Evolutionary conservation across 495 filamentous ascomycete genomes (phyloP).

Genomic region (Penicillium soppii): DNA sequence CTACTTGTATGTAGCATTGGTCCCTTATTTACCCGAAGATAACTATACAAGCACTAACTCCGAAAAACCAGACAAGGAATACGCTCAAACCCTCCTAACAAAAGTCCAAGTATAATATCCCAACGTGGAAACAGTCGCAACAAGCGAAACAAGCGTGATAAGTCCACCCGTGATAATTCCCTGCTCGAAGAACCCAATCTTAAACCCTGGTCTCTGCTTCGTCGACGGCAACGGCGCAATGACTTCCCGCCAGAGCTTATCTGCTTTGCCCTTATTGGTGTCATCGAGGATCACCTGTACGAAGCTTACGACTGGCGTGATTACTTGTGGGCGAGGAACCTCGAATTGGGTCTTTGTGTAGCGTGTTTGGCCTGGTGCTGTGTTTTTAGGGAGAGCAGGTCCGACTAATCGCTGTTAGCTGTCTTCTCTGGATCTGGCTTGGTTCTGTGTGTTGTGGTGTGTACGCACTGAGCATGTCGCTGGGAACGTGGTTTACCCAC

Average conservation of each 20-base stretch:
- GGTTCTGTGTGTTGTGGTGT: background rate
- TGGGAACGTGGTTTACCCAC: slow-evolving; percentile 52
- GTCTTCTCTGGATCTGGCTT: background rate
- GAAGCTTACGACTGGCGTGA: slow-evolving; percentile 14
- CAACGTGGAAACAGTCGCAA: slow-evolving; percentile 24
- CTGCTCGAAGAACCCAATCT: slow-evolving; percentile 53
- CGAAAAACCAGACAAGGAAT: background rate
- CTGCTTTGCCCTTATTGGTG: slow-evolving; percentile 11
- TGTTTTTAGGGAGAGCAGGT: slow-evolving; percentile 35
- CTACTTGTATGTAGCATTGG: no score
- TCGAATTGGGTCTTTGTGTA: slow-evolving; percentile 42
- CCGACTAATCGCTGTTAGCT: slow-evolving; percentile 25
- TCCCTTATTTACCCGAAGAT: no score
- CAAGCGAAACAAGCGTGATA: slow-evolving; percentile 25
- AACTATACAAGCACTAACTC: no score
- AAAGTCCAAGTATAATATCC: slow-evolving; percentile 30
- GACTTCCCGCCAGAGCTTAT: slow-evolving; percentile 25
- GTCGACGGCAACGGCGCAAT: slow-evolving; percentile 36
- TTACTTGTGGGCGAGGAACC: slow-evolving; percentile 38
- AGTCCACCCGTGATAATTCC: slow-evolving; percentile 45
- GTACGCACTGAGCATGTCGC: slow-evolving; percentile 37
- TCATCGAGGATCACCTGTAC: slow-evolving; percentile 16
- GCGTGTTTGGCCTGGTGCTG: slow-evolving; percentile 26
- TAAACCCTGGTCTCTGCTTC: slow-evolving; percentile 34
- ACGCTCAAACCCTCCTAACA: background rate